Evolutionary conservation across 1,284 basidiomycete genomes (phyloP), one percentile per base, ranked within the genome.

Genomic region (Kwoniella shivajii): DNA sequence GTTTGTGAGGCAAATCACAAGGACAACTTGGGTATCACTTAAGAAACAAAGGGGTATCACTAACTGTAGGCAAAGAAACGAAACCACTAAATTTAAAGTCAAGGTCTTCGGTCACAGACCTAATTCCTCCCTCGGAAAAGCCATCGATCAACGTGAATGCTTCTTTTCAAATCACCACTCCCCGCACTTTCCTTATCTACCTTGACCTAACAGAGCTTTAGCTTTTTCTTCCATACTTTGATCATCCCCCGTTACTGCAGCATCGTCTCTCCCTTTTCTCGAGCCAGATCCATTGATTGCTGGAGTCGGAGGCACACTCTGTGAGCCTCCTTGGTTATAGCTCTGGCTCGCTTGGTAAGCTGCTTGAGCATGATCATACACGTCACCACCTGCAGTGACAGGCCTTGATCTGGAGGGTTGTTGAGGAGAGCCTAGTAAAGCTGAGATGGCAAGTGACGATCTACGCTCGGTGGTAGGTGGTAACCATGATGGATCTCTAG

Each of bases 401-500:
- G 72, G 70, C 42, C 71, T 53, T 6, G 67, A 66, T 41, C 64
- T 50, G 14, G 56, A 63, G 10, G 62, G 60, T 41, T 72, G 70
- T 50, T 69, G 68, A 30, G 73, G 73, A n/a, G 71, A 71, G 6
- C 73, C 75, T 2, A 76, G 58, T 22, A 76, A 55, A 16, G 75
- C 75, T 27, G 68, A 71, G 38, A 76, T 76, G 3, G 74, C 73
- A 6, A 75, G 46, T 4, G 71, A 72, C 0, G 71, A 70, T 31
- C 75, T 62, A 27, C 75, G 63, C 53, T 77, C 75, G 2, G 68
- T 59, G 2, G 68, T 57, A 5, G 71, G 68, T 6, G 75, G 75
- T 16, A 77, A 59, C 73, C 73, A 77, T n/a, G 65, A 46, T 4
- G 64, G 50, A 36, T 73, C 70, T 20, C 56, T 31, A 27, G 62